Evolutionary conservation across 192 early-diverging fungal species (phyloP), one percentile per base, ranked within the genome.

Genomic region (Coemansia sp.): DNA sequence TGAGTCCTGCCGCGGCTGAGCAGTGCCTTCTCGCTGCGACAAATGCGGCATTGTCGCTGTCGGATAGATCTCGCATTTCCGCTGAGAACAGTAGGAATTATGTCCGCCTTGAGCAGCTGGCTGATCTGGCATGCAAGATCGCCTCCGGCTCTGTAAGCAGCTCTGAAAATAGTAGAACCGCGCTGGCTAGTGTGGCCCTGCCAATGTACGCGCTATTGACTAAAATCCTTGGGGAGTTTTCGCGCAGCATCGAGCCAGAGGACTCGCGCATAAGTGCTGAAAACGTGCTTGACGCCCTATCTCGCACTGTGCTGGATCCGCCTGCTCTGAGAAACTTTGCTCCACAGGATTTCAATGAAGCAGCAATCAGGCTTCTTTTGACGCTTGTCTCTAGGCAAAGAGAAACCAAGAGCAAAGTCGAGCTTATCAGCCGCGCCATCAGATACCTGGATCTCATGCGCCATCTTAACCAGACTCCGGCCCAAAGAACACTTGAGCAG

Each of bases 381-480:
- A 1, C 39, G n/a, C 16, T 39, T 22, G 24, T 29, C 3, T 20
- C 22, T 13, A 51, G 49, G 35, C 34, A 32, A 11, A 16, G 10
- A 1, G 34, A 55, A 4, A 20, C 54, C n/a, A 19, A 55, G 30
- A 27, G 30, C 29, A 30, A 30, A 4, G 27, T 3, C 9, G 1
- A 2, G 24, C 25, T 34, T 53, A 19, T 58, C 0, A 55, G 9
- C 1, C n/a, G n/a, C 28, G 70, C 67, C 0, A 50, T 69, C 7
- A 9, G 34, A 8, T 27, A 56, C 8, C 61, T 79, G 42, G 62
- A 62, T 34, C 65, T 20, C 7, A 79, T 79, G 71, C 67, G 58
- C 6, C 45, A 18, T 2, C 49, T 70, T 14, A 57, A 32, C 22
- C 76, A 79, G 42, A 39, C 50, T 1, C 71, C 68, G 7, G 2